Evolutionary conservation across 805 yeast genomes (phyloP), one percentile per base, ranked within the genome.

Genomic region (Ogataea parapolymorpha): DNA sequence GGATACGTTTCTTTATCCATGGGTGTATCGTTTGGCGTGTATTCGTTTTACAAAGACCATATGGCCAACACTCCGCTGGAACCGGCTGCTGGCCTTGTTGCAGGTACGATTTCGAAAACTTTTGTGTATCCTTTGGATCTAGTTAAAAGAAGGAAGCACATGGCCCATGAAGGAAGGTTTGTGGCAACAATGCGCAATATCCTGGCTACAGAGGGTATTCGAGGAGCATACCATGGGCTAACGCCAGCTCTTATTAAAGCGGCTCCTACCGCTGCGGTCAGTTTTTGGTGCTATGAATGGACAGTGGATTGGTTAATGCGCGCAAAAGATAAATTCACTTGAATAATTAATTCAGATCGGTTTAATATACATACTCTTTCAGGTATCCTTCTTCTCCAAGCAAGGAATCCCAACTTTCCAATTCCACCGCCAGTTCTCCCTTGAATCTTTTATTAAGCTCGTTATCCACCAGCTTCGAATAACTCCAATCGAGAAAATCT

Each of bases 401-500:
- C 24, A 75, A 44, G 3, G 43, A 47, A 25, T 65, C 70, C 65
- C 70, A 75, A 43, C 61, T 66, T 45, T 85, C 91, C 53, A 71
- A 85, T 58, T 90, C 97, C 34, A 89, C 64, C 0, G 93, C 85
- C 4, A 93, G 84, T 51, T 82, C 79, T 5, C 81, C 77, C 51
- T 82, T 82, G 58, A 86, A 70, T 49, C 60, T 77, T 66, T 87
- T 80, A 20, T 70, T 70, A 35, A 70, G 63, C 59, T 85, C 95
- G 55, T 80, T 77, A 20, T 75, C 80, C 44, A 83, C 53, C 39
- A 85, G 61, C 53, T 84, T 68, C 26, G 73, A 69, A 59, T 90
- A 93, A 42, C 82, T 80, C 87, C 96, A 91, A 62, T 90, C 96
- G 54, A 93, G 65, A 68, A 93, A 93, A 59, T 93, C 98, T 60